These are phyloP conservation scores for Cladosporium sp. DNA, from an alignment of 2,329 filamentous ascomycete genomes.

Conservation along the genomic window DNA sequence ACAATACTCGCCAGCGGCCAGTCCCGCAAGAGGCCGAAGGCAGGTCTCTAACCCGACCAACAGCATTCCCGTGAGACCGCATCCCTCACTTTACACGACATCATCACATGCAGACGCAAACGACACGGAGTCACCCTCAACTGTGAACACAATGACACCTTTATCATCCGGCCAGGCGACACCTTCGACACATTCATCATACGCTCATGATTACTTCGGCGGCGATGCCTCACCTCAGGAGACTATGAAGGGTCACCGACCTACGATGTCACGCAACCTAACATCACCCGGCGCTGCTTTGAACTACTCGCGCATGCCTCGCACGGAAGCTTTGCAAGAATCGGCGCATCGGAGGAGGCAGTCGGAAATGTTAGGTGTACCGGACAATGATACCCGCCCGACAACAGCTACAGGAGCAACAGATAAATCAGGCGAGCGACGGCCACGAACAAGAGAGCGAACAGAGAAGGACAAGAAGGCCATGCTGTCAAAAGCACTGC, in stretches of 20 bases:
- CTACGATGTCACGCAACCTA: constrained; percentile 20
- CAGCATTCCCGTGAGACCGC: background rate
- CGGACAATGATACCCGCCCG: background rate
- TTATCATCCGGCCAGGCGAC: constrained; percentile 26
- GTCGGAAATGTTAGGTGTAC: constrained; percentile 3
- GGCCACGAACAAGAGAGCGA: constrained; percentile 28
- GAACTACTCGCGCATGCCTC: constrained; percentile 13
- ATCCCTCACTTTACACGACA: background rate
- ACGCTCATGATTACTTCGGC: constrained; percentile 27
- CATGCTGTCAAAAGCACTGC: constrained; percentile 91
- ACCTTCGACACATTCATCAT: constrained; percentile 25
- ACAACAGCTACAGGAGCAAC: background rate
- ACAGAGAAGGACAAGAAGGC: constrained; percentile 64
- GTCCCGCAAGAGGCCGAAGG: constrained; percentile 8
- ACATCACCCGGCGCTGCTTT: constrained; percentile 19
- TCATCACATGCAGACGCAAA: constrained; percentile 16
- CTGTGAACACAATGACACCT: constrained; percentile 13
- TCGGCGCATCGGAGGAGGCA: constrained; percentile 4
- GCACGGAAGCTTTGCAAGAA: constrained; percentile 12
- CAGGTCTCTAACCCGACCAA: constrained; percentile 7
- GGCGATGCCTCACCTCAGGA: constrained; percentile 23
- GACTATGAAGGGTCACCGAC: constrained; percentile 20
- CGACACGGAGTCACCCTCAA: constrained; percentile 28
- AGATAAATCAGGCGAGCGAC: constrained; percentile 10
- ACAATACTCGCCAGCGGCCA: constrained; percentile 2